phyloP scores from a whole-genome alignment of 2,329 filamentous ascomycete genomes.

The Epichloe hybrida region DNA sequence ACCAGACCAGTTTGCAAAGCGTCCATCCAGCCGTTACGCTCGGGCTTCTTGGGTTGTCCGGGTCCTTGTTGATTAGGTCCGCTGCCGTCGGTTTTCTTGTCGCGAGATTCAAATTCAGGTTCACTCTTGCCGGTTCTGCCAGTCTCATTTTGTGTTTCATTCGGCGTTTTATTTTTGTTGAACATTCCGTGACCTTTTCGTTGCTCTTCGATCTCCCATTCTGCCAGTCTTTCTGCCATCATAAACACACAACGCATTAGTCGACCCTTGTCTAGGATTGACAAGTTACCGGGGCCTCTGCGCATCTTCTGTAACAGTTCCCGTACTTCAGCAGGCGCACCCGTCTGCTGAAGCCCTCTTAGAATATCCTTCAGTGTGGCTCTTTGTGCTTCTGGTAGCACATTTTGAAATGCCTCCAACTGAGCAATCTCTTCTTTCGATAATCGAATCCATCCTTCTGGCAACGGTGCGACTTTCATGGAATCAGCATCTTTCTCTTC shows the following conservation, averaged over 20 bases:
- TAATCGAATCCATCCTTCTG: slow-evolving; percentile 34
- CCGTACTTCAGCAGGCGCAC: slow-evolving; percentile 55
- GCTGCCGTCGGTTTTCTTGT: slow-evolving; percentile 9
- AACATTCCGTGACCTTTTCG: slow-evolving; percentile 10
- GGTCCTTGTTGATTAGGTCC: slow-evolving; percentile 14
- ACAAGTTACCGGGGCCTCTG: slow-evolving; percentile 40
- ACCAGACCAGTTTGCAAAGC: slow-evolving; percentile 22
- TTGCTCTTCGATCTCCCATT: slow-evolving; percentile 14
- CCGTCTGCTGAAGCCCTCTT: slow-evolving; percentile 50
- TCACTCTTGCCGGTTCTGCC: slow-evolving; percentile 8
- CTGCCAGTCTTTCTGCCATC: slow-evolving; percentile 22
- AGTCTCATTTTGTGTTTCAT: slow-evolving; percentile 10
- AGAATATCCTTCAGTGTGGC: slow-evolving; percentile 45
- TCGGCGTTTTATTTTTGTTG: slow-evolving; percentile 11
- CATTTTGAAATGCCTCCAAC: slow-evolving; percentile 46
- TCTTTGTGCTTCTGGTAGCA: slow-evolving; percentile 49
- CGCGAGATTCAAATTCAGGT: slow-evolving; percentile 8
- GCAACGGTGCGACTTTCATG: slow-evolving; percentile 20
- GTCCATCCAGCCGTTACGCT: slow-evolving; percentile 22
- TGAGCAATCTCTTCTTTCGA: slow-evolving; percentile 33
- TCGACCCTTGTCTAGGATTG: slow-evolving; percentile 24
- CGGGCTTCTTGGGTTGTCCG: slow-evolving; percentile 23
- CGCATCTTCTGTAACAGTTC: slow-evolving; percentile 41
- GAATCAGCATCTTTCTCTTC: slow-evolving; percentile 12
- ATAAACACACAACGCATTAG: slow-evolving; percentile 23